These are phyloP conservation scores for Leucoagaricus sp. DNA, from an alignment of 1,284 basidiomycete species.

Conservation along the genomic window DNA sequence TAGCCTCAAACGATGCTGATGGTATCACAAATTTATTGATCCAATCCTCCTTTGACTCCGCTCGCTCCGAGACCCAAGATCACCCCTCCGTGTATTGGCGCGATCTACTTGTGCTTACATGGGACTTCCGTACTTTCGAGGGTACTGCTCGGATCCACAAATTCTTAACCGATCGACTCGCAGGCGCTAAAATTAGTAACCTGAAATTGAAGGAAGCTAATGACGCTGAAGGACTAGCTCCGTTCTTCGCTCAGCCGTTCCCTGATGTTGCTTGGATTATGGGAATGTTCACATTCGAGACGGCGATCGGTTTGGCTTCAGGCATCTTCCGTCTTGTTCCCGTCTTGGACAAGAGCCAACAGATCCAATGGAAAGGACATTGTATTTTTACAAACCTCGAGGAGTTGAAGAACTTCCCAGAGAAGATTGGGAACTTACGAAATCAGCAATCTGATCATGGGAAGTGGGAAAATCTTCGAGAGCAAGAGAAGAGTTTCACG, in stretches of 20 bases:
- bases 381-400: conserved; percentile 63
- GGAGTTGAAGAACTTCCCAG: conserved; percentile 51
- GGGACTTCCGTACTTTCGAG: conserved; percentile 63
- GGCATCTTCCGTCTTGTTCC: conserved; percentile 59
- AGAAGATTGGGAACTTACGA: conserved; percentile 42
- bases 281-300: conserved; percentile 56
- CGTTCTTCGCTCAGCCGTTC: conserved; percentile 32
- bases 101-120: conserved; percentile 62
- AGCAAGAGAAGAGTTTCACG: conserved; percentile 39
- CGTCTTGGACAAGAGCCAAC: conserved; percentile 30
- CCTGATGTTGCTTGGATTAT: conserved; percentile 59
- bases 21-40: conserved; percentile 39
- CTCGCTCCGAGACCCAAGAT: conserved; percentile 17
- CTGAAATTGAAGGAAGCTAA: conserved; percentile 35
- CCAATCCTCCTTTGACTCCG: conserved; percentile 36
- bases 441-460: conserved; percentile 34
- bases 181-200: conserved; percentile 33
- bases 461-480: conserved; percentile 29
- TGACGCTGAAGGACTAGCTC: conserved; percentile 10
- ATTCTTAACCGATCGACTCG: conserved; percentile 47
- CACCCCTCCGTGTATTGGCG: conserved; percentile 44
- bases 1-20: conserved; percentile 33
- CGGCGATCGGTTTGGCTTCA: conserved; percentile 45
- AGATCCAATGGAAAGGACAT: conserved; percentile 55
- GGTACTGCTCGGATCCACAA: conserved; percentile 39